Percentiles rank a stretch among this genome's conserved stretches.
phyloP scores from a whole-genome alignment of 345 rosid genomes.

The Camelina laxa region DNA sequence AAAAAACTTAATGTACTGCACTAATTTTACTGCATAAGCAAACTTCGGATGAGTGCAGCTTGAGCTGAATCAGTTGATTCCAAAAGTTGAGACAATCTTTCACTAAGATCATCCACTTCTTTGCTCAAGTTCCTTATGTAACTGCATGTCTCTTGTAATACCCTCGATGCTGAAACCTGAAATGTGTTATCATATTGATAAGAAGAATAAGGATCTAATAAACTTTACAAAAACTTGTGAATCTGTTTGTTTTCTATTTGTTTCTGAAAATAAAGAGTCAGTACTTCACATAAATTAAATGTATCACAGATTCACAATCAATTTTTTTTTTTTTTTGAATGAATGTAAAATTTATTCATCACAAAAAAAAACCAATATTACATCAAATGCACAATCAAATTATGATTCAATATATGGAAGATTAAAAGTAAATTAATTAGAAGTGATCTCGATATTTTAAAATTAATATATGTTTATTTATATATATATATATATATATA shows the following conservation, averaged over 20 bases:
- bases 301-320: too few relatives aligned
- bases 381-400: background rate
- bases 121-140: conserved; percentile 56
- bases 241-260: background rate
- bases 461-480: background rate
- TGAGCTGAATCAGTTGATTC: conserved; percentile 61
- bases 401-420: background rate
- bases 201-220: background rate
- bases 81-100: conserved; percentile 53
- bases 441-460: background rate
- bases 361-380: too few relatives aligned
- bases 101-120: conserved; percentile 65
- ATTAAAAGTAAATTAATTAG: background rate
- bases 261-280: background rate
- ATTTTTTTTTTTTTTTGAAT: too few relatives aligned
- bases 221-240: background rate
- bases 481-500: background rate
- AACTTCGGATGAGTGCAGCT: conserved; percentile 77
- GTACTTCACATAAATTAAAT: background rate
- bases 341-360: too few relatives aligned
- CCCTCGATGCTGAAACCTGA: conserved; percentile 51
- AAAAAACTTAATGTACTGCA: background rate
- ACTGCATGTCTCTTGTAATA: conserved; percentile 57
- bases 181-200: background rate
- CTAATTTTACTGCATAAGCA: conserved; percentile 54